Conservation (phyloP, 2,329 filamentous ascomycete species). For the Neofusicoccum sp. region DNA sequence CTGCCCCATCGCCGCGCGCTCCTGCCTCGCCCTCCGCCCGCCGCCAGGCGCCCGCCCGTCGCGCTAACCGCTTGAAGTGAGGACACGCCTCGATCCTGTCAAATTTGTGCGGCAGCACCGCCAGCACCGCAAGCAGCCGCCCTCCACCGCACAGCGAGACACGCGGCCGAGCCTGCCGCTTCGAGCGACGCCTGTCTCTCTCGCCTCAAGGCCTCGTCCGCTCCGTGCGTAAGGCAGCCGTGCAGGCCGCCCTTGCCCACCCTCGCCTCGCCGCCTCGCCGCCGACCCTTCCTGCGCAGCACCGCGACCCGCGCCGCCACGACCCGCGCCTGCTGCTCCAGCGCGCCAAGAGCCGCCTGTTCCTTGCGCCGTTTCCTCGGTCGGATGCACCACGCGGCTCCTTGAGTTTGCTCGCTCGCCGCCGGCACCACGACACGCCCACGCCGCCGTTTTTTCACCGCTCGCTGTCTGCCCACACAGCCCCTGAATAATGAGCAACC, state of each 20-base stretch:
- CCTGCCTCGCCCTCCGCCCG: conserved; percentile 6
- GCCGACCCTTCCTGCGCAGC: not conserved
- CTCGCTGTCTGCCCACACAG: not conserved
- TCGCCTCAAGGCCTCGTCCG: not conserved
- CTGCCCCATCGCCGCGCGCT: not conserved
- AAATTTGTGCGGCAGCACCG: not conserved
- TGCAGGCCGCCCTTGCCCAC: not conserved
- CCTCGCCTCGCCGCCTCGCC: not conserved
- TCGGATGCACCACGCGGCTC: conserved; percentile 15
- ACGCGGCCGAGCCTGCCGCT: conserved; percentile 5
- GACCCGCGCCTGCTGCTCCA: not conserved
- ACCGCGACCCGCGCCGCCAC: not conserved
- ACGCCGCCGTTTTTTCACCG: conserved; percentile 13
- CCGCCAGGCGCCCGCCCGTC: conserved; percentile 16
- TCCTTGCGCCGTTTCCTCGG: conserved; percentile 10
- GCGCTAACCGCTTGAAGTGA: conserved; percentile 14
- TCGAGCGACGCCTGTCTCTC: not conserved
- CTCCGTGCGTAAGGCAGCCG: not conserved
- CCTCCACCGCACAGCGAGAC: not conserved
- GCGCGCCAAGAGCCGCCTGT: conserved; percentile 5
- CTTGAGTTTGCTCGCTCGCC: conserved; percentile 14
- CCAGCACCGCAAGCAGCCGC: not conserved
- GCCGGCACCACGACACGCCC: conserved; percentile 15
- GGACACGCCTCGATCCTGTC: not conserved
- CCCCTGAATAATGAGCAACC: conserved; percentile 18